Conservation (phyloP, 2,329 filamentous ascomycete genomes). For the Hyphodiscus sp. region DNA sequence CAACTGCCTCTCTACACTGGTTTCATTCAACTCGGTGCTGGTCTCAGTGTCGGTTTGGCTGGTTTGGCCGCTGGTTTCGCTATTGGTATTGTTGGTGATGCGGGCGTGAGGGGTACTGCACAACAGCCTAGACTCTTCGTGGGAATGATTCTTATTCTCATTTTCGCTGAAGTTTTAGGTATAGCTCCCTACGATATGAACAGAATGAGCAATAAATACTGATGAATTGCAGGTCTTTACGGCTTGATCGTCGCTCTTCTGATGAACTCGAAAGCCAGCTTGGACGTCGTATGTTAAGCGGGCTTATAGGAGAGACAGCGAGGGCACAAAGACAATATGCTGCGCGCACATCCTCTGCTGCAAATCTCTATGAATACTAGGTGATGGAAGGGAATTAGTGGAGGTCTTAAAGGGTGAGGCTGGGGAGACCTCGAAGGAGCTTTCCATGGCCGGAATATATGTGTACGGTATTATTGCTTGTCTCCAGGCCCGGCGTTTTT, state of each 20-base stretch:
- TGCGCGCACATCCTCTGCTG: slow-evolving; percentile 22
- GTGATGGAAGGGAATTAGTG: slow-evolving; percentile 8
- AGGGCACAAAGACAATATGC: slow-evolving; percentile 22
- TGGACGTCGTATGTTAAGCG: slow-evolving; percentile 56
- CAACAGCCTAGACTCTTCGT: slow-evolving; percentile 64
- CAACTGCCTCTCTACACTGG: slow-evolving; percentile 69
- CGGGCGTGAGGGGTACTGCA: slow-evolving; percentile 79
- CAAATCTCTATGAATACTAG: slow-evolving; percentile 25
- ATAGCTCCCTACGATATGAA: slow-evolving; percentile 20
- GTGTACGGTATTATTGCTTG: slow-evolving; percentile 27
- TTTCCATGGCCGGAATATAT: slow-evolving; percentile 25
- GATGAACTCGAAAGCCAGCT: slow-evolving; percentile 91
- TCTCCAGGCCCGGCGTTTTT: slow-evolving; percentile 27
- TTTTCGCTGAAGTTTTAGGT: slow-evolving; percentile 84
- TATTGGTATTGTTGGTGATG: slow-evolving; percentile 83
- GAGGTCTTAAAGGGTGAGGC: slow-evolving; percentile 8
- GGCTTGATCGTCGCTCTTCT: slow-evolving; percentile 97
- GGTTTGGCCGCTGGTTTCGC: slow-evolving; percentile 81
- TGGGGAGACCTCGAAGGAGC: slow-evolving; percentile 15
- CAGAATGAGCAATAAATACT: slow-evolving; percentile 14
- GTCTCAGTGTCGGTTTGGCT: slow-evolving; percentile 73
- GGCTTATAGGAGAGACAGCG: slow-evolving; percentile 13
- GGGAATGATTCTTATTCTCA: slow-evolving; percentile 77
- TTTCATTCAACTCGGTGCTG: slow-evolving; percentile 81
- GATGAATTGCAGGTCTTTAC: slow-evolving; percentile 70